Conservation (phyloP, 2,329 filamentous ascomycete genomes). For the Botryotinia calthae region DNA sequence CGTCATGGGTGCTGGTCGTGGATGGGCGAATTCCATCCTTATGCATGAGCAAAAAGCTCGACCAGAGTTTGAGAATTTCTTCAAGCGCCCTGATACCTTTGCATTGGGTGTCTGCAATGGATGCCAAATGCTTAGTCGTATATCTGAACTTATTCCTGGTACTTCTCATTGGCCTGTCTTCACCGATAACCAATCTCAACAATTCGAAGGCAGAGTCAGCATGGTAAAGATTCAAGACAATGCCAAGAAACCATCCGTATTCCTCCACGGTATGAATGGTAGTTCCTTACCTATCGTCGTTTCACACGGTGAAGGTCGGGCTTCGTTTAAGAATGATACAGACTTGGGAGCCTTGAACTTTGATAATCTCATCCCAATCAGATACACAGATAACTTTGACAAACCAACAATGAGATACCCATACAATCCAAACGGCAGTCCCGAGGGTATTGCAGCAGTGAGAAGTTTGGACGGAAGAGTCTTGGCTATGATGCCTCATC, state of each 20-base stretch:
- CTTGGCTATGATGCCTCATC: constrained; percentile 72
- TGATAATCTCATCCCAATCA: constrained; percentile 69
- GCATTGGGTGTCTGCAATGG: constrained; percentile 94
- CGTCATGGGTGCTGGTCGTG: constrained; percentile 89
- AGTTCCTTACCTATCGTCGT: constrained; percentile 81
- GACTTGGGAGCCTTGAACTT: constrained; percentile 56
- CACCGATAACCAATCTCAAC: constrained; percentile 77
- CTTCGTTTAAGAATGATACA: constrained; percentile 60
- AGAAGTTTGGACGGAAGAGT: constrained; percentile 64
- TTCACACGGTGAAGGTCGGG: constrained; percentile 88
- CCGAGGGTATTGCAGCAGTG: constrained; percentile 66
- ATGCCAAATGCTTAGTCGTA: constrained; percentile 86
- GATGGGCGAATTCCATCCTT: constrained; percentile 92
- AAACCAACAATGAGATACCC: constrained; percentile 79
- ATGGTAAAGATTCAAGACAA: constrained; percentile 79
- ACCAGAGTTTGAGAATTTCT: constrained; percentile 79
- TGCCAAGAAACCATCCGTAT: constrained; percentile 64
- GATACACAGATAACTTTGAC: constrained; percentile 81
- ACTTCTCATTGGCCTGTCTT: constrained; percentile 81
- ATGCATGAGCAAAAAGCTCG: constrained; percentile 72
- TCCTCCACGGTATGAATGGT: constrained; percentile 84
- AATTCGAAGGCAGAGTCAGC: constrained; percentile 84
- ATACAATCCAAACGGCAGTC: constrained; percentile 76
- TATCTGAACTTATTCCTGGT: constrained; percentile 84
- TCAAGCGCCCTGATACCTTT: constrained; percentile 85